Evolutionary conservation across 768 basidiomycete species (phyloP).

Genomic region (Mrakia blollopis): DNA sequence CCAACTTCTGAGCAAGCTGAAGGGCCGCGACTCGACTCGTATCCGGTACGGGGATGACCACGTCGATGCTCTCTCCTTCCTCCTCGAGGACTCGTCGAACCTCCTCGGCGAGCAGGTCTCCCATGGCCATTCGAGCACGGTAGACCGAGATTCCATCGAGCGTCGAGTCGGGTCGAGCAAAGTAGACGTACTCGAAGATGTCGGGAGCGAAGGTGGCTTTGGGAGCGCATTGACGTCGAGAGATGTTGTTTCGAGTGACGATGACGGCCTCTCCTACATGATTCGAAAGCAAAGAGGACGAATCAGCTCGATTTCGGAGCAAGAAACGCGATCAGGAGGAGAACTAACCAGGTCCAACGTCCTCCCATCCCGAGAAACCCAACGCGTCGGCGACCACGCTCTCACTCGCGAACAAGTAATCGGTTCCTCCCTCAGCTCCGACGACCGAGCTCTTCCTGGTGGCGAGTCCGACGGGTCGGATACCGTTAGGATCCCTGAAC

Average conservation of each 20-base stretch:
- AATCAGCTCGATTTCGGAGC: not conserved
- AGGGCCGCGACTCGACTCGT: slow-evolving; percentile 93
- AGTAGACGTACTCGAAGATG: slow-evolving; percentile 98
- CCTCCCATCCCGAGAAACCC: slow-evolving; percentile 88
- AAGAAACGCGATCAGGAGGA: not conserved
- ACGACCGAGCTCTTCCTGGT: slow-evolving; percentile 50
- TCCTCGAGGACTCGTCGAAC: slow-evolving; percentile 67
- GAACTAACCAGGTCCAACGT: slow-evolving; percentile 74
- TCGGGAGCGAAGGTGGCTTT: slow-evolving; percentile 83
- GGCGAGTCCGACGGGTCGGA: slow-evolving; percentile 85
- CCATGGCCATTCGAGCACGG: slow-evolving; percentile 98
- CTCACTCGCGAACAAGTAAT: slow-evolving; percentile 90
- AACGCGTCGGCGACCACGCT: slow-evolving; percentile 93
- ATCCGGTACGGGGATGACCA: slow-evolving; percentile 96
- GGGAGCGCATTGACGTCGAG: slow-evolving; percentile 66
- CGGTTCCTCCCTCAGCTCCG: slow-evolving; percentile 54
- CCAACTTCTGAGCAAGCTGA: slow-evolving; percentile 84
- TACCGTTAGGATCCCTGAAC: slow-evolving; percentile 96
- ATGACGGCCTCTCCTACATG: slow-evolving; percentile 84
- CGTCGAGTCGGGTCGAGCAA: slow-evolving; percentile 95
- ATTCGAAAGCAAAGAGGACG: not conserved
- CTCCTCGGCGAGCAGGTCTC: slow-evolving; percentile 84
- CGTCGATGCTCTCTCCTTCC: slow-evolving; percentile 61
- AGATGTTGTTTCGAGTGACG: slow-evolving; percentile 74
- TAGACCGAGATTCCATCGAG: slow-evolving; percentile 96